phyloP scores from a whole-genome alignment of 345 rosid species.

The Raphanus raphanistrum region DNA sequence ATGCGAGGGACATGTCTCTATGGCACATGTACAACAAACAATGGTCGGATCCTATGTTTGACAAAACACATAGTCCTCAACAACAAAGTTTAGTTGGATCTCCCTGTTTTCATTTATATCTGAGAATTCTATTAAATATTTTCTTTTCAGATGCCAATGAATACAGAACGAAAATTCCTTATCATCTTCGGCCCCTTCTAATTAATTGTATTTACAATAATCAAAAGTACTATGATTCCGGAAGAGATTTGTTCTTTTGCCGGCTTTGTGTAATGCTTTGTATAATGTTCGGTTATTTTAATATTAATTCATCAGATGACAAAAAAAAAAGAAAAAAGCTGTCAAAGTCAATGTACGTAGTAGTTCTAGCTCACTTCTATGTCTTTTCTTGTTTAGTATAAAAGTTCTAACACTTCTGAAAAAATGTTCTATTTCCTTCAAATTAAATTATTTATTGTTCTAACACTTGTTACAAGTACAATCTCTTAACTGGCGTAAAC shows the following conservation, averaged over 20 bases:
- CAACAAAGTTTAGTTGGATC: slow-evolving; percentile 31
- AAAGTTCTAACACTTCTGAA: slow-evolving; percentile 4
- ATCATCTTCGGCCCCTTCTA: slow-evolving; percentile 4
- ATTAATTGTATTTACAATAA: slow-evolving; percentile 1
- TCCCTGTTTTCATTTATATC: slow-evolving; percentile 28
- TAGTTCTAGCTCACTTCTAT: too few relatives aligned
- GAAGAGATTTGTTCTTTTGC: too few relatives aligned
- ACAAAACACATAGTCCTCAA: slow-evolving; percentile 37
- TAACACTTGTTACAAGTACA: not conserved
- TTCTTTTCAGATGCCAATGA: slow-evolving; percentile 15
- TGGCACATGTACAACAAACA: slow-evolving; percentile 42
- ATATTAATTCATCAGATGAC: too few relatives aligned
- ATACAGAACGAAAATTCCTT: slow-evolving; percentile 20
- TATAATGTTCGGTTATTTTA: too few relatives aligned
- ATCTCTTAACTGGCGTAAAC: not conserved
- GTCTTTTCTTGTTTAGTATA: slow-evolving; percentile 1
- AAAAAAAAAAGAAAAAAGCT: too few relatives aligned
- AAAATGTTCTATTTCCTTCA: not conserved
- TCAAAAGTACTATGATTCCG: not conserved
- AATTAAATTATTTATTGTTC: not conserved
- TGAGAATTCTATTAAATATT: not conserved
- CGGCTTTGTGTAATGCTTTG: too few relatives aligned
- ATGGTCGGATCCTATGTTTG: slow-evolving; percentile 46
- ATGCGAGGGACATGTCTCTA: slow-evolving; percentile 29
- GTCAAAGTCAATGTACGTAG: not conserved